Conservation (phyloP, 176 grass and related monocot genomes). For the Paspalum vaginatum region DNA sequence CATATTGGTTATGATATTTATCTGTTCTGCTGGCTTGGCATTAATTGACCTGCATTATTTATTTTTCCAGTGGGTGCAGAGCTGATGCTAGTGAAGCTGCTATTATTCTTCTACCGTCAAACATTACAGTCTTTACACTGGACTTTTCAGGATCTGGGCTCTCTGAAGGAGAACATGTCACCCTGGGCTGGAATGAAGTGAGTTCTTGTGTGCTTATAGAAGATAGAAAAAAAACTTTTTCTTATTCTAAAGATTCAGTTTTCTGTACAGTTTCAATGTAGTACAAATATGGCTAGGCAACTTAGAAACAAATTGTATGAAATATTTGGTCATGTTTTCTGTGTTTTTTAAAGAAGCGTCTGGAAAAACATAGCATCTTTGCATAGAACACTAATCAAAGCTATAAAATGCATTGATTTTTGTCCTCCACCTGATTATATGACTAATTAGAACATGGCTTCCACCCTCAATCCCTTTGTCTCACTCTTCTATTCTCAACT, state of each 20-base stretch:
- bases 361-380: background rate
- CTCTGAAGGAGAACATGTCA: constrained; percentile 99
- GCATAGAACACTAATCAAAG: background rate
- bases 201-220: constrained; percentile 39
- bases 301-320: background rate
- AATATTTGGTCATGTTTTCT: background rate
- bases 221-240: constrained; percentile 6
- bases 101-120: constrained; percentile 97
- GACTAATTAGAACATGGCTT: background rate
- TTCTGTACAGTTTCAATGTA: background rate
- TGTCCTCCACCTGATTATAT: background rate
- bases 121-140: constrained; percentile 97
- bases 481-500: constrained; percentile 35
- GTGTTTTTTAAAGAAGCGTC: constrained; percentile 22
- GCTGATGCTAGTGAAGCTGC: constrained; percentile 99
- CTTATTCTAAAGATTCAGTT: constrained; percentile 19
- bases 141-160: constrained; percentile 99
- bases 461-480: background rate
- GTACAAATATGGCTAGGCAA: background rate
- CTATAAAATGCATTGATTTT: background rate
- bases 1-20: constrained; percentile 30
- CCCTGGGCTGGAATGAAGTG: constrained; percentile 99
- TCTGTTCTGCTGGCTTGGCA: constrained; percentile 20
- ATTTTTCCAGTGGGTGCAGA: constrained; percentile 97
- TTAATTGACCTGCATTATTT: constrained; percentile 58